Conservation (phyloP, 257 asterid species). For the Jacaranda mimosifolia region DNA sequence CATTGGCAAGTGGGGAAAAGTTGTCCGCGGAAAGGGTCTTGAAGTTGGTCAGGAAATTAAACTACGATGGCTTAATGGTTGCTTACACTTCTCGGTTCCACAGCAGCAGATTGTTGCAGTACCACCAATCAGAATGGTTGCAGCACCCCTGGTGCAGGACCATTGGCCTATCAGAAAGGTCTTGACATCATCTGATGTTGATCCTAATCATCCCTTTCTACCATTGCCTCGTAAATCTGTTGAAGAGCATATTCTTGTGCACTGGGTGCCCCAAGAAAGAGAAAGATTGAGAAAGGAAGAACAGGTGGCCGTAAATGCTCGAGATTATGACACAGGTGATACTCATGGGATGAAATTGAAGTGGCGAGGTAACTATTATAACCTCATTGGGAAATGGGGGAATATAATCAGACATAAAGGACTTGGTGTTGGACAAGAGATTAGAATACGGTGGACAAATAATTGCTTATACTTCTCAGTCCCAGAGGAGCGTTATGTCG, state of each 20-base stretch:
- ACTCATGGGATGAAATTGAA: constrained; percentile 74
- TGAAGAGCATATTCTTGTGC: constrained; percentile 79
- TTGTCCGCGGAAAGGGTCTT: constrained; percentile 78
- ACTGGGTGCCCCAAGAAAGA: constrained; percentile 74
- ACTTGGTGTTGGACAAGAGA: constrained; percentile 81
- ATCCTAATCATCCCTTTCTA: constrained; percentile 82
- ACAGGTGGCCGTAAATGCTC: constrained; percentile 70
- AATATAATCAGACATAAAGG: constrained; percentile 71
- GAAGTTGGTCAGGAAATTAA: constrained; percentile 84
- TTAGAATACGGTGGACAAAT: constrained; percentile 70
- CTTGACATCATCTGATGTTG: constrained; percentile 78
- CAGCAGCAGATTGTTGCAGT: constrained; percentile 64
- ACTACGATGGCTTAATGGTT: constrained; percentile 70
- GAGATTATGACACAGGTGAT: constrained; percentile 81
- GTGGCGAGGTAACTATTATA: constrained; percentile 79
- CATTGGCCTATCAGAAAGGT: constrained; percentile 86
- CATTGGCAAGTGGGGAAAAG: constrained; percentile 86
- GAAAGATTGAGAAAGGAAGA: constrained; percentile 78
- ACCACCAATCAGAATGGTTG: constrained; percentile 59
- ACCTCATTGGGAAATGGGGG: constrained; percentile 87
- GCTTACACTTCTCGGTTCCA: constrained; percentile 86
- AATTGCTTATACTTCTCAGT: constrained; percentile 80
- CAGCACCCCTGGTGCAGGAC: constrained; percentile 60
- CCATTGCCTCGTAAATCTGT: constrained; percentile 82
- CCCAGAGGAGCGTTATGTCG: constrained; percentile 61